phyloP scores from a whole-genome alignment of 176 grass and related monocot genomes.

The Zoysia japonica region DNA sequence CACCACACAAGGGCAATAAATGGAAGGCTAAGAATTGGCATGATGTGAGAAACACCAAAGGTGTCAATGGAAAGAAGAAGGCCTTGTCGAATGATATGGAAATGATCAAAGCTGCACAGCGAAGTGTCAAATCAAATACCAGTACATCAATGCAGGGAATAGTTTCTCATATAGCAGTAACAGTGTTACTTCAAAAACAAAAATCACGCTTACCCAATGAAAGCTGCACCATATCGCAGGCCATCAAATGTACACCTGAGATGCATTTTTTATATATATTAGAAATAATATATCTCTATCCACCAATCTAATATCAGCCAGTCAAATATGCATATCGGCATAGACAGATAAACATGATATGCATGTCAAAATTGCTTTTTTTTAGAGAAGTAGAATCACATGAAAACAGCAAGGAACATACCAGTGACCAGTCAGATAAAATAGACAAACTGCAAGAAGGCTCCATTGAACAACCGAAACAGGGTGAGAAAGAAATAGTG shows the following conservation, averaged over 20 bases:
- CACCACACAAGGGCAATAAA: constrained; percentile 58
- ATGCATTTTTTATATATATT: constrained; percentile 23
- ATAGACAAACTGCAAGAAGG: constrained; percentile 80
- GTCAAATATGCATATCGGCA: not conserved
- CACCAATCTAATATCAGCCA: not conserved
- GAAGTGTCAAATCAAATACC: constrained; percentile 34
- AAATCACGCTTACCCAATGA: constrained; percentile 69
- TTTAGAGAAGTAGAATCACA: constrained; percentile 23
- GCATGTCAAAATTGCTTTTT: not conserved
- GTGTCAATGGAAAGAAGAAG: constrained; percentile 88
- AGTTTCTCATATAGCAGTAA: constrained; percentile 6
- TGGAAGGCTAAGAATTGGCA: constrained; percentile 85
- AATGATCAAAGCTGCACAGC: constrained; percentile 85
- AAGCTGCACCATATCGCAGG: constrained; percentile 92
- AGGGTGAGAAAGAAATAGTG: constrained; percentile 51
- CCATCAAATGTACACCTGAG: constrained; percentile 97
- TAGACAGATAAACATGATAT: not conserved
- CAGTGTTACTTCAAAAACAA: constrained; percentile 8
- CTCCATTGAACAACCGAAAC: constrained; percentile 84
- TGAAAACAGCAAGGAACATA: constrained; percentile 47
- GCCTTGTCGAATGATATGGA: constrained; percentile 85
- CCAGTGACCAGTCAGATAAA: constrained; percentile 95
- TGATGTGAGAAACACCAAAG: constrained; percentile 84
- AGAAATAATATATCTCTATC: constrained; percentile 29
- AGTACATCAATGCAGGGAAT: constrained; percentile 12